Base-by-base conservation (phyloP, 495 filamentous ascomycete species). In the Cetradonia linearis region DNA sequence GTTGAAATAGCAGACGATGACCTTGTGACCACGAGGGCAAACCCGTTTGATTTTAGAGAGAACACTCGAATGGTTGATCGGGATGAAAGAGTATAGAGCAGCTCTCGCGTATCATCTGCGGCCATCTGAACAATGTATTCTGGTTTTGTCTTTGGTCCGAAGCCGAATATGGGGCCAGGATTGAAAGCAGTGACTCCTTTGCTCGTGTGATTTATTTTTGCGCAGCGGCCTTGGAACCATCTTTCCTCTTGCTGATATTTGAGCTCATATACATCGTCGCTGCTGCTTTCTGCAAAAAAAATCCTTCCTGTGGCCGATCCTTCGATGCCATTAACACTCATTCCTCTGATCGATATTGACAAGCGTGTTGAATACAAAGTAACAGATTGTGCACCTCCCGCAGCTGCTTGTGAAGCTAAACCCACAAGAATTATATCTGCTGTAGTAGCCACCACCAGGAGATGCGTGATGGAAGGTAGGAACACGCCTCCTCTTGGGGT, bases 241-340 rank as follows among this genome's bases (percentile, higher is more conserved):
- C 84, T 86, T 70, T 97, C 93, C 70, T 97, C 89, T 70, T 94
- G 87, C 71, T 96, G 91, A 73, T 99, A 99, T 52, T 85, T 87
- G 34, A 97, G 77, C 73, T 99, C 93, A 69, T 92, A 88, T 55
- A 99, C 81, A 68, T 96, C 89, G 60, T 84, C 86, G 68, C 91
- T 88, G 20, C 75, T 78, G 25, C 78, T 79, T n/a, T 90, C 88
- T 30, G 81, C 83, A 66, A 96, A 93, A 73, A 99, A 99, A 52
- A 99, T 89, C 48, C 93, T 86, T 11, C 93, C 93, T 6, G 79
- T 79, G 42, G 76, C 74, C 2, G 89, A 91, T 11, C 87, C 89
- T 23, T 83, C 85, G 62, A 97, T 88, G 55, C 85, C 77, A 61
- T 80, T 80, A 49, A 95, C 81, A 56, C 86, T 83, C 33, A 88